Conservation (phyloP, 1,284 basidiomycete species). For the Puccinia polysora region DNA sequence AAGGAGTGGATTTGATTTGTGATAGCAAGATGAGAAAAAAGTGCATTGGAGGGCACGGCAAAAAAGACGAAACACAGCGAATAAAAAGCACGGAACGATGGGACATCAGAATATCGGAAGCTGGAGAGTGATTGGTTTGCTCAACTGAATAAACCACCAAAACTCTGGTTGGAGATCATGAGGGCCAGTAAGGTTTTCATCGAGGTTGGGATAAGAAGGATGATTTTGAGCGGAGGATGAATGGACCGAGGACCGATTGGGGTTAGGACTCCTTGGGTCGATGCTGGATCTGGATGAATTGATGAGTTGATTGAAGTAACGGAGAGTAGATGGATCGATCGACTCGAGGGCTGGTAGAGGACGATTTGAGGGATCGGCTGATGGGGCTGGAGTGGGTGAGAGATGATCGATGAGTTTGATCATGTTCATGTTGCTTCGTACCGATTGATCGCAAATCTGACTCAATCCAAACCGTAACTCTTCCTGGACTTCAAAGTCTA, state of each 20-base stretch:
- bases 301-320: background rate
- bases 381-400: background rate
- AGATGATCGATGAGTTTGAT: background rate
- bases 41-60: background rate
- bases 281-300: background rate
- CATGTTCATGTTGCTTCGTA: slow-evolving; percentile 21
- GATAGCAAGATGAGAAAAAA: background rate
- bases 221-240: background rate
- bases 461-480: slow-evolving; percentile 18
- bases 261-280: background rate
- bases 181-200: background rate
- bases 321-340: background rate
- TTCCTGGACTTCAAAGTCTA: slow-evolving; percentile 3
- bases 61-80: background rate
- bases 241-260: background rate
- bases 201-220: background rate
- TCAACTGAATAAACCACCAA: slow-evolving; percentile 41
- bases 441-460: slow-evolving; percentile 8
- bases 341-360: background rate
- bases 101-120: no score
- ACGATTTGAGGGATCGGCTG: background rate
- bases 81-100: no score
- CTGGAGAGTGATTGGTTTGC: background rate
- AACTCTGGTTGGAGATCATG: slow-evolving; percentile 11
- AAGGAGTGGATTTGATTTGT: background rate